Conservation (phyloP, 2,329 filamentous ascomycete genomes). For the Elsinoe arachidis region DNA sequence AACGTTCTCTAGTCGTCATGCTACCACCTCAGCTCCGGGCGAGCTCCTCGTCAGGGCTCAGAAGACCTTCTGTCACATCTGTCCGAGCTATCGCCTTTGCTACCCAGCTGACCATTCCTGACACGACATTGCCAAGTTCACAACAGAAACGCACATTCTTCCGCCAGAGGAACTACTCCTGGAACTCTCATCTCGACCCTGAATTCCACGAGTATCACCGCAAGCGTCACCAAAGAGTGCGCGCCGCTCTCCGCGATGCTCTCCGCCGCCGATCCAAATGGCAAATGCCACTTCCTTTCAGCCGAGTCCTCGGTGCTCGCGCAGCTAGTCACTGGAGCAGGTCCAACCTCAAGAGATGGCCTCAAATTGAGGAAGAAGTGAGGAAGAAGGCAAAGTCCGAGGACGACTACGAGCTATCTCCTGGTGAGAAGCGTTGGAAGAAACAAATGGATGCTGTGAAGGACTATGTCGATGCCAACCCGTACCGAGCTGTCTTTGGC, state of each 20-base stretch:
- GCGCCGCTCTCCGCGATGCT: constrained; percentile 21
- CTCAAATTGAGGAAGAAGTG: constrained; percentile 15
- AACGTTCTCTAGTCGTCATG: constrained; percentile 18
- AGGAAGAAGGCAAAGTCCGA: constrained; percentile 14
- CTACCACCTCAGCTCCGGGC: constrained; percentile 21
- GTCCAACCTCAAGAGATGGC: constrained; percentile 18
- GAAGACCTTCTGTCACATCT: constrained; percentile 15
- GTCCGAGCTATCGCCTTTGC: constrained; percentile 14
- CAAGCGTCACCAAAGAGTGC: constrained; percentile 20
- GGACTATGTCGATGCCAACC: constrained; percentile 31
- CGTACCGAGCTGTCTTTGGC: constrained; percentile 37
- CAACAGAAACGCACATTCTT: constrained; percentile 20
- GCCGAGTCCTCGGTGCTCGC: constrained; percentile 24
- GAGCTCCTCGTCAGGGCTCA: neutral
- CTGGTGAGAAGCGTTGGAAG: constrained; percentile 26
- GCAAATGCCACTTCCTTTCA: constrained; percentile 22
- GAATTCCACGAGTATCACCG: constrained; percentile 23
- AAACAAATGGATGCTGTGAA: constrained; percentile 27
- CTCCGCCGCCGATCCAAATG: constrained; percentile 24
- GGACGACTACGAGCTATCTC: constrained; percentile 23
- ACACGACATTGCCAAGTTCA: neutral
- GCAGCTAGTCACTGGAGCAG: constrained; percentile 22
- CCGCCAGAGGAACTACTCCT: constrained; percentile 21
- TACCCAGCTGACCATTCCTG: constrained; percentile 9
- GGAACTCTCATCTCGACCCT: constrained; percentile 26